These are phyloP conservation scores for Ceratobasidium papillatum DNA, from an alignment of 1,284 basidiomycete species.

Conservation along the genomic window DNA sequence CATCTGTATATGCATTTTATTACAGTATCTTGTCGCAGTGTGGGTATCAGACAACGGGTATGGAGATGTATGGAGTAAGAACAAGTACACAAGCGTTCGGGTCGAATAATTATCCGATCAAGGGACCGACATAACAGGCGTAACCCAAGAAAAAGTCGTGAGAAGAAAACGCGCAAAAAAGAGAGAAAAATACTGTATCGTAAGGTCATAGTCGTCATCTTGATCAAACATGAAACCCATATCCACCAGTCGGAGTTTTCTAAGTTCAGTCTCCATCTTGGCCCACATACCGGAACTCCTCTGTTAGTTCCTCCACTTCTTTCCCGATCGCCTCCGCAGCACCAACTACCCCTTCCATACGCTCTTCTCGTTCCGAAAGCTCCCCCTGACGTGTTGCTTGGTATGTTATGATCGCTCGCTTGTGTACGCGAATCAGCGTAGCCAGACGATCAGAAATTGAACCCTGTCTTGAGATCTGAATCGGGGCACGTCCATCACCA, in stretches of 20 bases:
- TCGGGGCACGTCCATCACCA: slow-evolving; percentile 15
- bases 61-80: slow-evolving; percentile 22
- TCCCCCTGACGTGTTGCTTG: slow-evolving; percentile 10
- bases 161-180: slow-evolving; percentile 22
- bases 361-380: slow-evolving; percentile 11
- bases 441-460: slow-evolving; percentile 35
- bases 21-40: slow-evolving; percentile 5
- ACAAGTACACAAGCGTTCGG: slow-evolving; percentile 18
- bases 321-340: slow-evolving; percentile 36
- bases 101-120: slow-evolving; percentile 27
- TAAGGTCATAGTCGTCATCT: slow-evolving; percentile 8
- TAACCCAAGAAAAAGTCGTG: slow-evolving; percentile 15
- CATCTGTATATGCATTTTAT: background rate
- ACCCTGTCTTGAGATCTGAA: slow-evolving; percentile 26
- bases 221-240: background rate
- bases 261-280: slow-evolving; percentile 24
- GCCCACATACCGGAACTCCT: slow-evolving; percentile 30
- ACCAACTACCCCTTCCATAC: slow-evolving; percentile 22
- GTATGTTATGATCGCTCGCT: slow-evolving; percentile 33
- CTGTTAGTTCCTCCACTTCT: slow-evolving; percentile 33
- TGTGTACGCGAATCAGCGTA: slow-evolving; percentile 27
- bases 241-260: background rate
- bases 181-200: slow-evolving; percentile 2
- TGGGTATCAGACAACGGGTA: slow-evolving; percentile 38
- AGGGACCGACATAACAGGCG: slow-evolving; percentile 15